A percentile compares a stretch with the other conserved stretches of the same genome.
phyloP scores from a whole-genome alignment of 2,329 filamentous ascomycete genomes.

The Coniochaeta hoffmannii region DNA sequence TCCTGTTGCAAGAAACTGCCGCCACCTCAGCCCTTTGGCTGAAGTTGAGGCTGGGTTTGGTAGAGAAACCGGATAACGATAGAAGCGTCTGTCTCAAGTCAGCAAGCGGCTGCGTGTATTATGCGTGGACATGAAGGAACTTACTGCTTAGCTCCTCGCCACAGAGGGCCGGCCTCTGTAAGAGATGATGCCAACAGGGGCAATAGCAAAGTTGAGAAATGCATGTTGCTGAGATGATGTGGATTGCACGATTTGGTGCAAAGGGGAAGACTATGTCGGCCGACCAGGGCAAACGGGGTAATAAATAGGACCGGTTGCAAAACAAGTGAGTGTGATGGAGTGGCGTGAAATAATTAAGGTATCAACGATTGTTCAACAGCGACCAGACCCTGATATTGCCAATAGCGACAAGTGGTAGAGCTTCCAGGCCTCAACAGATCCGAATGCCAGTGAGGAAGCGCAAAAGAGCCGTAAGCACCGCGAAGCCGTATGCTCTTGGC shows the following conservation, averaged over 20 bases:
- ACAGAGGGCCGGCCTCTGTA: conserved; percentile 19
- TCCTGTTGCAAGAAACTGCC: not conserved
- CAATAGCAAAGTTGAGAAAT: conserved; percentile 8
- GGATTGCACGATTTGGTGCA: not conserved
- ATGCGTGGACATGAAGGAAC: not conserved
- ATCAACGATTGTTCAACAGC: too few species aligned
- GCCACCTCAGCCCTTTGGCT: not conserved
- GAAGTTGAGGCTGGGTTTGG: not conserved
- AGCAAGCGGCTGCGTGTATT: not conserved
- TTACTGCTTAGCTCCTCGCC: conserved; percentile 4
- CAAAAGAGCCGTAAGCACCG: too few species aligned
- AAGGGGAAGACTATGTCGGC: not conserved
- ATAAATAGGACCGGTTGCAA: not conserved
- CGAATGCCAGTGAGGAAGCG: too few species aligned
- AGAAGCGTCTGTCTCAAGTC: conserved; percentile 3
- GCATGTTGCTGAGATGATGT: conserved; percentile 8
- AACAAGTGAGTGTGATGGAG: not conserved
- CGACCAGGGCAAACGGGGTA: not conserved
- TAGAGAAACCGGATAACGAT: not conserved
- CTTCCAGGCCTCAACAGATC: too few species aligned
- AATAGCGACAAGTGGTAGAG: too few species aligned
- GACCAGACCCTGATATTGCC: too few species aligned
- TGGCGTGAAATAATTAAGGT: too few species aligned
- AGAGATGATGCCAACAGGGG: conserved; percentile 9
- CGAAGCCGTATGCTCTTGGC: too few species aligned